Percentiles rank a stretch among this genome's conserved stretches.
Conservation (phyloP, 2,329 filamentous ascomycete species). For the Xylaria sp. region DNA sequence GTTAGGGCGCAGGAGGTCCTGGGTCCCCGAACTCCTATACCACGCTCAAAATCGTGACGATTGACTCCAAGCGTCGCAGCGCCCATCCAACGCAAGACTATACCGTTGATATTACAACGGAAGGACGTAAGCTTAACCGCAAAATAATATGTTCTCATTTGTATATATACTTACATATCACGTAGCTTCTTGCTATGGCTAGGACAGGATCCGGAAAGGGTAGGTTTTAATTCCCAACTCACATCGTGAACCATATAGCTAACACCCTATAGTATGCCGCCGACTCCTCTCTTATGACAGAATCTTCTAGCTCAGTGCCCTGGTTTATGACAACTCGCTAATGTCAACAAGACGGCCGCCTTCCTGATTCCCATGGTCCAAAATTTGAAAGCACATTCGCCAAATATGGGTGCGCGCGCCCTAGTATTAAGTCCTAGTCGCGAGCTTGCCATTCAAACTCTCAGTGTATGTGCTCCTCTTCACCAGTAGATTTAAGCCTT, state of each 20-base stretch:
- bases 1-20: neutral
- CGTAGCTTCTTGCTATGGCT: conserved; percentile 92
- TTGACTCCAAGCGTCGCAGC: conserved; percentile 51
- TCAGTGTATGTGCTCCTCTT: conserved; percentile 27
- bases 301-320: neutral
- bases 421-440: conserved; percentile 92
- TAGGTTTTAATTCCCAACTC: conserved; percentile 13
- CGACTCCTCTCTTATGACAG: neutral
- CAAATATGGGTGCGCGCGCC: conserved; percentile 84
- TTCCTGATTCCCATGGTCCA: conserved; percentile 99
- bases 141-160: neutral
- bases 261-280: conserved; percentile 22
- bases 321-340: conserved; percentile 6
- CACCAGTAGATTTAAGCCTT: too few species aligned
- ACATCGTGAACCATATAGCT: neutral
- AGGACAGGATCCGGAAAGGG: conserved; percentile 94
- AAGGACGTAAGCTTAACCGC: conserved; percentile 67
- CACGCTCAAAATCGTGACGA: neutral
- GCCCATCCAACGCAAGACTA: conserved; percentile 96
- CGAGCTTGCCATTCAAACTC: conserved; percentile 84
- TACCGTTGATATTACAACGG: conserved; percentile 87
- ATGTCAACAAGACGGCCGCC: conserved; percentile 73
- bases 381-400: conserved; percentile 87
- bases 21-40: neutral
- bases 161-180: conserved; percentile 77